Evolutionary conservation across 2,329 filamentous ascomycete species (phyloP).

Genomic region (Xylaria sp.): DNA sequence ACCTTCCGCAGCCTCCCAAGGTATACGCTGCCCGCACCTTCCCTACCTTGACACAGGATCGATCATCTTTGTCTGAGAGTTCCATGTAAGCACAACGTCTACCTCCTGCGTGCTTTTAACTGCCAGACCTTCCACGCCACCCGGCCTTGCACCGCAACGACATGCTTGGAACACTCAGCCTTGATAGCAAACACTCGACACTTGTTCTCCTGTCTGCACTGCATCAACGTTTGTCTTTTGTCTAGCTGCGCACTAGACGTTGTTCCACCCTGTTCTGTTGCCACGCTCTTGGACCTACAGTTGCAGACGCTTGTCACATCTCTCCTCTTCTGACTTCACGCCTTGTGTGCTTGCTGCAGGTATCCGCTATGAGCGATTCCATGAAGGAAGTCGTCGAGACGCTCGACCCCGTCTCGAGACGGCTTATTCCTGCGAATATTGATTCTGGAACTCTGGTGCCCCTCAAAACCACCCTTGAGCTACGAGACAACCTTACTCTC

Average conservation of each 20-base stretch:
- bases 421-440: constrained; percentile 49
- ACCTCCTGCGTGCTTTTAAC: constrained; percentile 5
- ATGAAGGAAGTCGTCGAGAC: constrained; percentile 53
- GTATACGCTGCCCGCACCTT: constrained; percentile 27
- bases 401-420: constrained; percentile 52
- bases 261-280: constrained; percentile 10
- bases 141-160: constrained; percentile 1
- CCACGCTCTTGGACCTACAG: constrained; percentile 22
- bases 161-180: constrained; percentile 18
- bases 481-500: constrained; percentile 67
- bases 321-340: constrained; percentile 41
- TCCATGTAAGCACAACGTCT: constrained; percentile 27
- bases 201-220: constrained; percentile 20
- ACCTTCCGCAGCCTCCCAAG: constrained; percentile 5
- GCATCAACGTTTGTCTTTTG: constrained; percentile 13
- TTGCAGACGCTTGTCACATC: constrained; percentile 18
- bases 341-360: constrained; percentile 47
- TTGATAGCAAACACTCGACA: constrained; percentile 8
- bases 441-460: constrained; percentile 61
- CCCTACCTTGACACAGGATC: constrained; percentile 13
- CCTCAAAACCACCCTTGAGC: constrained; percentile 72
- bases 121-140: background rate
- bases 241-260: constrained; percentile 4
- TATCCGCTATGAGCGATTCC: constrained; percentile 53
- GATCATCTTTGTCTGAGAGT: constrained; percentile 13